These are phyloP conservation scores for Alternaria sp. DNA, from an alignment of 2,329 filamentous ascomycete genomes.

Conservation along the genomic window DNA sequence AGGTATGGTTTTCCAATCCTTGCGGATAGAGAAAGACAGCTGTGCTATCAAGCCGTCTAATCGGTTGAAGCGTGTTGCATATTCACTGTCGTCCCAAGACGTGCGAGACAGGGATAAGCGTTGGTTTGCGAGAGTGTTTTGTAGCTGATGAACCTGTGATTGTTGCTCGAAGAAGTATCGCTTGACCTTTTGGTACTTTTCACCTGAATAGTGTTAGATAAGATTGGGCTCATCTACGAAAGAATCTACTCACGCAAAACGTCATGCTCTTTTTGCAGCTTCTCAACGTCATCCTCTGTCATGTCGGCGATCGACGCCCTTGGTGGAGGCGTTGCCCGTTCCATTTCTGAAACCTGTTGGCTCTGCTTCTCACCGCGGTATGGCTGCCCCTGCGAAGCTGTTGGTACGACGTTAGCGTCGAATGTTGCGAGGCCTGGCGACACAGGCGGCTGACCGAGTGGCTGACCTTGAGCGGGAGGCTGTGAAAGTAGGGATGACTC, in stretches of 20 bases:
- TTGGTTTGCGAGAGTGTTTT: constrained; percentile 97
- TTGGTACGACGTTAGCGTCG: constrained; percentile 57
- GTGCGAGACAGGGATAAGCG: constrained; percentile 93
- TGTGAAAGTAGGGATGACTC: constrained; percentile 49
- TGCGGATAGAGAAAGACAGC: constrained; percentile 92
- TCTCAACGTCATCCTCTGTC: constrained; percentile 58
- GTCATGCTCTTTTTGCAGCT: constrained; percentile 61
- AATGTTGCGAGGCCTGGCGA: constrained; percentile 55
- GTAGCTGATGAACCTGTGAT: constrained; percentile 88
- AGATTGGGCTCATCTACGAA: not conserved
- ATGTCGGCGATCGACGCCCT: constrained; percentile 53
- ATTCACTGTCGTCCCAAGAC: constrained; percentile 94
- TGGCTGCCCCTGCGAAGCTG: constrained; percentile 56
- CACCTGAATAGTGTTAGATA: constrained; percentile 63
- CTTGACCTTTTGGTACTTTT: constrained; percentile 98
- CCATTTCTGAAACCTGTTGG: constrained; percentile 45
- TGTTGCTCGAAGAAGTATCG: constrained; percentile 95
- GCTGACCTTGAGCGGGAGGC: constrained; percentile 50
- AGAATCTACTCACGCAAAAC: constrained; percentile 55
- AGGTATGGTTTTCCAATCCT: constrained; percentile 87
- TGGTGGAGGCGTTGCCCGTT: constrained; percentile 58
- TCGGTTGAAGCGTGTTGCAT: constrained; percentile 84
- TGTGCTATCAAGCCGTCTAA: constrained; percentile 95
- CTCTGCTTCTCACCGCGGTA: constrained; percentile 52
- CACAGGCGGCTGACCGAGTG: constrained; percentile 46